Conservation (phyloP, 2,329 filamentous ascomycete species). For the Cyclaneusma minus region DNA sequence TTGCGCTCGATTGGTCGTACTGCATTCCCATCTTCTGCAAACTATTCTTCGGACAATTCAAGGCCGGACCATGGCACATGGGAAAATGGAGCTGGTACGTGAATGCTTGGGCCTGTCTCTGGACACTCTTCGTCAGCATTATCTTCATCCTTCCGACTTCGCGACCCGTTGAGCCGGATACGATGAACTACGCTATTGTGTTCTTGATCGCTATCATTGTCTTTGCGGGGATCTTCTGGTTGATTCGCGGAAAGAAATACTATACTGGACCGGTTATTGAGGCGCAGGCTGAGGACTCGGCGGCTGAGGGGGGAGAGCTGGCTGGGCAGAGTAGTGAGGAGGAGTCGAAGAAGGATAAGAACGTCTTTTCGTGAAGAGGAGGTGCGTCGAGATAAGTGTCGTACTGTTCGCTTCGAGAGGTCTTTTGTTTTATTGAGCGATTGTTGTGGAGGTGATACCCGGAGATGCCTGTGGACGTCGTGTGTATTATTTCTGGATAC, state of each 20-base stretch:
- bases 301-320: too few species aligned
- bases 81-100: conserved; percentile 24
- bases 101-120: conserved; percentile 32
- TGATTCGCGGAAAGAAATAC: conserved; percentile 24
- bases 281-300: conserved; percentile 10
- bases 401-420: too few species aligned
- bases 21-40: conserved; percentile 40
- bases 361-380: too few species aligned
- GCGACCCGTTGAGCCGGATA: conserved; percentile 28
- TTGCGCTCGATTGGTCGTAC: conserved; percentile 38
- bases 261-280: conserved; percentile 29
- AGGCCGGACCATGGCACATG: conserved; percentile 35
- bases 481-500: too few species aligned
- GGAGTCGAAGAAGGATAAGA: too few species aligned
- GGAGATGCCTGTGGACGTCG: too few species aligned
- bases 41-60: conserved; percentile 29
- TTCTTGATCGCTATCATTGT: conserved; percentile 30
- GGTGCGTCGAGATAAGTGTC: too few species aligned
- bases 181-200: conserved; percentile 40
- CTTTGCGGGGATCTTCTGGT: conserved; percentile 29
- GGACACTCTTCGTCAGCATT: conserved; percentile 35
- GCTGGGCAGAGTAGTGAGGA: too few species aligned
- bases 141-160: conserved; percentile 37
- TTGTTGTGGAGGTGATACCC: too few species aligned
- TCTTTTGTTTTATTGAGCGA: too few species aligned